These are phyloP conservation scores for Ogataea salicorniae DNA, from an alignment of 805 yeast genomes.

Conservation along the genomic window DNA sequence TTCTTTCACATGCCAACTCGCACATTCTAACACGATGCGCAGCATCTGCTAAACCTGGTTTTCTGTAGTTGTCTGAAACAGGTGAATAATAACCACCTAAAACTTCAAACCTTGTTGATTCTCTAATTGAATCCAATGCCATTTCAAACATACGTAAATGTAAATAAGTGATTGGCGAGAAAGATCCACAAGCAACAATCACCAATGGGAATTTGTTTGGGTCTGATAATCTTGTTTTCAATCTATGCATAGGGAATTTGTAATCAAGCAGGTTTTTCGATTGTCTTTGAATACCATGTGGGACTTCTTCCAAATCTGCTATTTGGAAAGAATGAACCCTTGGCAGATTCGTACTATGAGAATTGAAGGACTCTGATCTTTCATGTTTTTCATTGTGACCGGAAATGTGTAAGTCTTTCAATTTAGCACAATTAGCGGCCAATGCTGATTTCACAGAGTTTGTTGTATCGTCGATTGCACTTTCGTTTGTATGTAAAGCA, in stretches of 20 bases:
- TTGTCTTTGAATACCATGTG: conserved; percentile 88
- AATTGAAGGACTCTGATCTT: conserved; percentile 26
- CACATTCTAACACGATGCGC: conserved; percentile 95
- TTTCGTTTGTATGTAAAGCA: too few relatives aligned
- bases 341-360: conserved; percentile 31
- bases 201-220: conserved; percentile 83
- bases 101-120: conserved; percentile 90
- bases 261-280: conserved; percentile 66
- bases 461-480: too few relatives aligned
- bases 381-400: conserved; percentile 6
- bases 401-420: not conserved
- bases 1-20: conserved; percentile 95
- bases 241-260: conserved; percentile 81
- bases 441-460: not conserved
- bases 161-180: conserved; percentile 90
- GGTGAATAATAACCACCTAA: conserved; percentile 97
- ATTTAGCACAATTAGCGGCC: too few relatives aligned
- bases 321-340: conserved; percentile 55
- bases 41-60: conserved; percentile 87
- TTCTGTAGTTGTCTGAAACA: conserved; percentile 86
- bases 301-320: conserved; percentile 95
- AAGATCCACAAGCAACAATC: conserved; percentile 95
- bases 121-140: conserved; percentile 92
- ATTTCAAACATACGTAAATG: conserved; percentile 97
- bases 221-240: conserved; percentile 64